A percentile compares a stretch with the other conserved stretches of the same genome.
Evolutionary conservation across 2,329 filamentous ascomycete species (phyloP).

Genomic region (Ceratocystis harringtonii): DNA sequence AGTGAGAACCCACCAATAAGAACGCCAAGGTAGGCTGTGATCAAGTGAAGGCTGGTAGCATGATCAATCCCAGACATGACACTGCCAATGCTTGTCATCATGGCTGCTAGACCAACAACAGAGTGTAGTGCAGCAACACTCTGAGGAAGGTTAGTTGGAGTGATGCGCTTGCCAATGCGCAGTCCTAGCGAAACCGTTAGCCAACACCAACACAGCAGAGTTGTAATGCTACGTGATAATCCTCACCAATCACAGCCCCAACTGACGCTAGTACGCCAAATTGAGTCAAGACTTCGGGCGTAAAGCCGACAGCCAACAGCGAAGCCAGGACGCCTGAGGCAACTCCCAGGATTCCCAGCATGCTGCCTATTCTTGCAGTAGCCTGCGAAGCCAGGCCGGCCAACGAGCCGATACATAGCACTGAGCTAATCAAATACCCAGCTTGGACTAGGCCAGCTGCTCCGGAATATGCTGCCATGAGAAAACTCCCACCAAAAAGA

Average conservation of each 20-base stretch:
- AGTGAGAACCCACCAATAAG: conserved; percentile 44
- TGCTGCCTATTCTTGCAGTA: conserved; percentile 72
- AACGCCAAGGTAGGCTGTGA: conserved; percentile 74
- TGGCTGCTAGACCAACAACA: conserved; percentile 76
- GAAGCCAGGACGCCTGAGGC: conserved; percentile 71
- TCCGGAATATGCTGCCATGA: conserved; percentile 66
- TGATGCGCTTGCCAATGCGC: conserved; percentile 72
- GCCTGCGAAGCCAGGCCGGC: conserved; percentile 68
- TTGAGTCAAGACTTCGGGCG: conserved; percentile 62
- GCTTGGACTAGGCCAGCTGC: conserved; percentile 75
- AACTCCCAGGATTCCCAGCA: conserved; percentile 76
- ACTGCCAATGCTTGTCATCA: conserved; percentile 75
- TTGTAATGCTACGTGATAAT: conserved; percentile 3
- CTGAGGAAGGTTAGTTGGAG: conserved; percentile 74
- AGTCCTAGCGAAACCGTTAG: conserved; percentile 34
- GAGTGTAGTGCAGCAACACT: conserved; percentile 82
- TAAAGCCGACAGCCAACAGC: conserved; percentile 65
- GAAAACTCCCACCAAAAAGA: conserved; percentile 65
- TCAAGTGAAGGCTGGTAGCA: conserved; percentile 64
- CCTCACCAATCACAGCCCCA: conserved; percentile 46
- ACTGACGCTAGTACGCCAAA: conserved; percentile 61
- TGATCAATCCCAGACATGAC: conserved; percentile 60
- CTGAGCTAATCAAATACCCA: conserved; percentile 69
- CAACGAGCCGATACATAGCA: conserved; percentile 73
- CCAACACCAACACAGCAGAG: conserved; percentile 8